Conservation (phyloP, 345 rosid species). For the Rhizophora apiculata region DNA sequence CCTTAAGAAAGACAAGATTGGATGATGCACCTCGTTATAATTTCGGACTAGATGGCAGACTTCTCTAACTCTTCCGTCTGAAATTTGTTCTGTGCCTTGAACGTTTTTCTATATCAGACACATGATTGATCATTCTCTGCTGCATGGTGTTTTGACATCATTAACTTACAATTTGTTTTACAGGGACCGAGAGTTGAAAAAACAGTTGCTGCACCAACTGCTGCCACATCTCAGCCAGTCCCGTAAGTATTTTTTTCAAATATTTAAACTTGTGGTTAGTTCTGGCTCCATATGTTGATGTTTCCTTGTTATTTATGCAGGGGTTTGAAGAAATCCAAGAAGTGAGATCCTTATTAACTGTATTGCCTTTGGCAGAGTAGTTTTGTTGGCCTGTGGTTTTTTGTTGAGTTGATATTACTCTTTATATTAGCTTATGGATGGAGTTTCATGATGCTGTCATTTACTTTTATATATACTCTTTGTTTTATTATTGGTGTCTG, state of each 20-base stretch:
- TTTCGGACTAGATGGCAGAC: no score
- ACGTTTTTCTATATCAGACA: no score
- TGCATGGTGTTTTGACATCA: not conserved
- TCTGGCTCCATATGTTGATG: not conserved
- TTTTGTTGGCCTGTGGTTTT: conserved; percentile 5
- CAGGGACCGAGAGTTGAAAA: conserved; percentile 23
- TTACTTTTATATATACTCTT: not conserved
- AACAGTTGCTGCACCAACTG: conserved; percentile 17
- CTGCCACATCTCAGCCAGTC: conserved; percentile 14
- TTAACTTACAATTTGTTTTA: not conserved
- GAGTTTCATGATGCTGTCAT: not conserved
- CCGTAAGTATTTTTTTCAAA: conserved; percentile 3
- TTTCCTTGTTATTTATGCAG: not conserved
- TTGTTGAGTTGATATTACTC: conserved; percentile 8
- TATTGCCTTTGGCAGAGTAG: conserved; percentile 4
- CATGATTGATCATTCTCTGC: not conserved
- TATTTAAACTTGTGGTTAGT: no score
- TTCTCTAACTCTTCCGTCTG: no score
- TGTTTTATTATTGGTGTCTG: not conserved
- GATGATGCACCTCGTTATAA: no score
- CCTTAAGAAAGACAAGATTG: no score
- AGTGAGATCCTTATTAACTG: conserved; percentile 3
- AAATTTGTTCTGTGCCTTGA: no score
- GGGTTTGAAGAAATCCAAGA: conserved; percentile 21
- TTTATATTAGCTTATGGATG: not conserved